Evolutionary conservation across 2,329 filamentous ascomycete genomes (phyloP).

Genomic region (Ophiostoma novo-ulmi): DNA sequence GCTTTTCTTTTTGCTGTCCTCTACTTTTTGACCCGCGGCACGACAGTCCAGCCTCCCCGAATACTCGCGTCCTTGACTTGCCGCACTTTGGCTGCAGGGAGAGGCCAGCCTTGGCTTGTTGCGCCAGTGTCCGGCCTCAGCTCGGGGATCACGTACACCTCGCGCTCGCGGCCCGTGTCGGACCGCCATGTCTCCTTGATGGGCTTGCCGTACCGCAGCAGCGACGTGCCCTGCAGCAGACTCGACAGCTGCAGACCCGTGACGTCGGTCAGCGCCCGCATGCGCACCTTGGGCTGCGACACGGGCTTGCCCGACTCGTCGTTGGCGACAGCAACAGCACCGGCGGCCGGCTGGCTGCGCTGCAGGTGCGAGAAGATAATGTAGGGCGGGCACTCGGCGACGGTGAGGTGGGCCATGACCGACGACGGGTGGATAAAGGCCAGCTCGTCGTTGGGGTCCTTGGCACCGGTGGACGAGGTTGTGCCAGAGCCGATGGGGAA

Average conservation of each 20-base stretch:
- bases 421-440: constrained; percentile 89
- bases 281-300: constrained; percentile 65
- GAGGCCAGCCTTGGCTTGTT: constrained; percentile 70
- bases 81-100: constrained; percentile 77
- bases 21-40: constrained; percentile 27
- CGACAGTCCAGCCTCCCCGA: constrained; percentile 66
- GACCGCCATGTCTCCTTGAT: constrained; percentile 68
- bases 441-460: constrained; percentile 49
- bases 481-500: constrained; percentile 54
- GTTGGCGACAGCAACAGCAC: not conserved
- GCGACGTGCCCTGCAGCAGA: constrained; percentile 76
- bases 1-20: not conserved
- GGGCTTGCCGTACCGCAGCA: constrained; percentile 82
- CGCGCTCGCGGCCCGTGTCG: constrained; percentile 46
- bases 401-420: constrained; percentile 63
- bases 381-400: constrained; percentile 75
- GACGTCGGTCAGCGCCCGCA: constrained; percentile 81
- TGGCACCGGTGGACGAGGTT: constrained; percentile 32
- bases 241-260: constrained; percentile 69
- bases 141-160: constrained; percentile 79
- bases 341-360: constrained; percentile 43
- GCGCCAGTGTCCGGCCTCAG: constrained; percentile 62
- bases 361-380: constrained; percentile 85
- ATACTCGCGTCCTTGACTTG: constrained; percentile 65
- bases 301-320: constrained; percentile 26